phyloP scores from a whole-genome alignment of 208 protist species.

The Leishmania tarentolae region DNA sequence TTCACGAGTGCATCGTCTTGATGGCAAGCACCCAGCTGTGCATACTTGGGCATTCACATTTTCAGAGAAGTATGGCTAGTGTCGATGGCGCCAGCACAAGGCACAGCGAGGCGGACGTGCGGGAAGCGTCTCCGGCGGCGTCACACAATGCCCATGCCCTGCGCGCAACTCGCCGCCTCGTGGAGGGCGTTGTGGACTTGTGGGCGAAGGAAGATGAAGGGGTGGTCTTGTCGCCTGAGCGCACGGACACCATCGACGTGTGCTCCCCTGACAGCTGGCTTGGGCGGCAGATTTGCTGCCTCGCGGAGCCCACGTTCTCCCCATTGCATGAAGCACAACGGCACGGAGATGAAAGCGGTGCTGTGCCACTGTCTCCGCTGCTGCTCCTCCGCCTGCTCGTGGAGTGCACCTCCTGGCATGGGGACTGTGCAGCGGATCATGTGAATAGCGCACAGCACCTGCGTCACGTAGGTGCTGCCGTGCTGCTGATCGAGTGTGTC shows the following conservation, averaged over 20 bases:
- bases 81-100: not conserved
- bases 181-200: not conserved
- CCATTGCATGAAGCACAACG: not conserved
- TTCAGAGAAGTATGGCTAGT: not conserved
- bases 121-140: not conserved
- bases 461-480: not conserved
- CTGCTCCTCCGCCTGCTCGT: constrained; percentile 14
- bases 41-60: not conserved
- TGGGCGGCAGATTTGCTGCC: not conserved
- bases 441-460: not conserved
- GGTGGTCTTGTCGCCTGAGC: not conserved
- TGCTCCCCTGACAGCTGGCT: not conserved
- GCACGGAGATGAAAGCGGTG: not conserved
- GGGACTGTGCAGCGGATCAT: not conserved
- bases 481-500: constrained; percentile 7
- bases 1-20: constrained; percentile 2
- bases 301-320: not conserved
- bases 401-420: not conserved
- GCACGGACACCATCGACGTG: not conserved
- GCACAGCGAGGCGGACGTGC: not conserved
- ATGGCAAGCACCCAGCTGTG: constrained; percentile 3
- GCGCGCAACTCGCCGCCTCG: not conserved
- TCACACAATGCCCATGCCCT: not conserved
- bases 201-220: too few relatives aligned
- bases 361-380: not conserved